Conservation (phyloP, 2,329 filamentous ascomycete species). For the Berkeleyomyces basicola region DNA sequence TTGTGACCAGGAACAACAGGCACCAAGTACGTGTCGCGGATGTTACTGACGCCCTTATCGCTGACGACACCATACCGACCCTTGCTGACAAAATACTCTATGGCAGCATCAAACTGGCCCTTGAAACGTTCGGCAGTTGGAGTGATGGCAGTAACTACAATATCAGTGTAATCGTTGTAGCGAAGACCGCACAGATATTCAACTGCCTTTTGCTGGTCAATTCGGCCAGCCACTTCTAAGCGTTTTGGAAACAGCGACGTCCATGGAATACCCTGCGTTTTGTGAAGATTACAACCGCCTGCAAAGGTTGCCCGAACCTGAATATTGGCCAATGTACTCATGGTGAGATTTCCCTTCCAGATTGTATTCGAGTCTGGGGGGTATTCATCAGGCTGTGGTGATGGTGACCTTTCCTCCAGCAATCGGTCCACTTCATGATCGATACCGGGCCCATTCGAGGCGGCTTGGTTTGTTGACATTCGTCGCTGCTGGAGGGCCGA, state of each 20-base stretch:
- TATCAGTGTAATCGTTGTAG: conserved; percentile 66
- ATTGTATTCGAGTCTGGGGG: conserved; percentile 62
- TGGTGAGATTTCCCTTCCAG: conserved; percentile 61
- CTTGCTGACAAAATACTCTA: conserved; percentile 71
- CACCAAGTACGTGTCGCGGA: conserved; percentile 82
- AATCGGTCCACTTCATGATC: conserved; percentile 85
- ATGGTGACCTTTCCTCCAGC: conserved; percentile 42
- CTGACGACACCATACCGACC: conserved; percentile 76
- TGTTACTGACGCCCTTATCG: conserved; percentile 55
- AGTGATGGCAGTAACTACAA: conserved; percentile 61
- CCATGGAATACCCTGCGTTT: conserved; percentile 42
- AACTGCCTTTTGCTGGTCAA: conserved; percentile 66
- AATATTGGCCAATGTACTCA: conserved; percentile 64
- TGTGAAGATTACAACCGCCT: conserved; percentile 58
- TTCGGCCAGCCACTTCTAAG: conserved; percentile 60
- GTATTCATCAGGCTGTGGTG: conserved; percentile 36
- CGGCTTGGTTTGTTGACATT: conserved; percentile 28
- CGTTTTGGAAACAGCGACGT: conserved; percentile 53
- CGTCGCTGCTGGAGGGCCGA: conserved; percentile 26
- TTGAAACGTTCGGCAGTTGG: conserved; percentile 44
- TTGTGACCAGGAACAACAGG: conserved; percentile 59
- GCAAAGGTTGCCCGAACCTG: conserved; percentile 64
- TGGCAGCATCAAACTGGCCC: conserved; percentile 55
- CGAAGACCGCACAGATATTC: conserved; percentile 81
- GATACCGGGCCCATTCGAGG: conserved; percentile 42